Evolutionary conservation across 2,329 filamentous ascomycete genomes (phyloP), one percentile per base, ranked within the genome.

Genomic region (Dactylellina parvicollis): DNA sequence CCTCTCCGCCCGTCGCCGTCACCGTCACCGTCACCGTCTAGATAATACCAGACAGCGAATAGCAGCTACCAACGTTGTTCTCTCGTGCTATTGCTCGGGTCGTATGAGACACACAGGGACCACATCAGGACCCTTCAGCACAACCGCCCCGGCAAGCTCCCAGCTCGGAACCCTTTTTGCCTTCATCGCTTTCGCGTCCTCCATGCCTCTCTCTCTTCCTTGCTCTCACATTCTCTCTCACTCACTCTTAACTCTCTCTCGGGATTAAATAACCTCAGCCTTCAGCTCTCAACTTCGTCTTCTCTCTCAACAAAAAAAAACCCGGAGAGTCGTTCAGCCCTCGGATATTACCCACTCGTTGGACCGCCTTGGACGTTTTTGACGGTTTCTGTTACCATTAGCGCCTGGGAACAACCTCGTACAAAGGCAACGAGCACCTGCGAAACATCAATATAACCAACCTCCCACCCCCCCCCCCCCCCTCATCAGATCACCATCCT

Each of bases 391-490:
- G 62, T 59, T 59, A 59, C 62, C 32, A 32, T 65, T 65, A 65
- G 67, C 67, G 67, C 67, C 56, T 55, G 56, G 52, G 26, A 20
- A 52, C n/a, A 59, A 52, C 49, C 40, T 50, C 59, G 47, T 59
- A 57, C 64, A 72, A 72, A 59, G 49, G 64, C 56, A 62, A 67
- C 52, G 32, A 62, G 28, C 30, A 49, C 46, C 47, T 61, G 56
- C 65, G 55, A 61, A 60, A 70, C 47, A 34, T 57, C 56, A 60
- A 30, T 32, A 57, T 49, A 62, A 59, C 56, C 56, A 61, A 47
- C 59, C 47, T 56, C 50, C 56, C 62, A 28, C 42, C 5, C 26
- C 30, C 22, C 28, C 49, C 10, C 3, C 52, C 20, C 59, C 22
- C 16, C 10, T 36, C 47, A 44, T 16, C 24, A 22, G 36, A 18